Evolutionary conservation across 108 stramenopile species (phyloP).

Genomic region (Conticribra weissflogii): DNA sequence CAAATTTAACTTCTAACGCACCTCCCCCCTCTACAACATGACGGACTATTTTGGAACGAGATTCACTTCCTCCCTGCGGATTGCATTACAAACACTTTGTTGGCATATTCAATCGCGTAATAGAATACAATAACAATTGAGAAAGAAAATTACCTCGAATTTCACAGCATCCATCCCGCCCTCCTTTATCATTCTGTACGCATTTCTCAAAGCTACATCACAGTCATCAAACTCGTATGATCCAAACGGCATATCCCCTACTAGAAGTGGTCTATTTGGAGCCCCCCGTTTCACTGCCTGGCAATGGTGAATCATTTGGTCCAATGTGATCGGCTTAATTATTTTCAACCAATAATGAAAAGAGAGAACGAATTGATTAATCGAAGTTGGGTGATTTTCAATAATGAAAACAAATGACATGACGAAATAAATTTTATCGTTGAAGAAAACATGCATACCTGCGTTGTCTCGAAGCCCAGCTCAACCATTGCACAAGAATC

Average conservation of each 20-base stretch:
- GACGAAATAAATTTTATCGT: too few relatives aligned
- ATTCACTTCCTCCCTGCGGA: slow-evolving; percentile 75
- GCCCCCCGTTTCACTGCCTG: slow-evolving; percentile 85
- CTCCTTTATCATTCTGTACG: slow-evolving; percentile 91
- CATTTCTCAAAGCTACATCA: slow-evolving; percentile 86
- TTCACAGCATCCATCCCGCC: slow-evolving; percentile 93
- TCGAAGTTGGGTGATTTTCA: too few relatives aligned
- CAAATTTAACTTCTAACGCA: slow-evolving; percentile 21
- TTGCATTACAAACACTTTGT: too few relatives aligned
- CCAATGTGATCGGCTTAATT: slow-evolving; percentile 93
- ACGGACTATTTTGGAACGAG: slow-evolving; percentile 71
- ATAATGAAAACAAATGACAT: neutral
- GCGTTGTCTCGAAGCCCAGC: slow-evolving; percentile 95
- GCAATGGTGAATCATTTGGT: slow-evolving; percentile 98
- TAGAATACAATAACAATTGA: neutral
- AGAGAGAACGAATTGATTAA: neutral
- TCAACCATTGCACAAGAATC: slow-evolving; percentile 95
- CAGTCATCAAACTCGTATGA: slow-evolving; percentile 91
- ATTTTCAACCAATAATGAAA: too few relatives aligned
- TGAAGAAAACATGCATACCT: slow-evolving; percentile 33
- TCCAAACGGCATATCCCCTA: slow-evolving; percentile 99
- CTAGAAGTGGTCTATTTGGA: slow-evolving; percentile 79
- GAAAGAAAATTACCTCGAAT: slow-evolving; percentile 76
- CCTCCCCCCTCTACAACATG: slow-evolving; percentile 93
- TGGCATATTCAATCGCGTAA: too few relatives aligned